phyloP scores from a whole-genome alignment of 192 early-diverging fungal genomes.

The Podila epigama region DNA sequence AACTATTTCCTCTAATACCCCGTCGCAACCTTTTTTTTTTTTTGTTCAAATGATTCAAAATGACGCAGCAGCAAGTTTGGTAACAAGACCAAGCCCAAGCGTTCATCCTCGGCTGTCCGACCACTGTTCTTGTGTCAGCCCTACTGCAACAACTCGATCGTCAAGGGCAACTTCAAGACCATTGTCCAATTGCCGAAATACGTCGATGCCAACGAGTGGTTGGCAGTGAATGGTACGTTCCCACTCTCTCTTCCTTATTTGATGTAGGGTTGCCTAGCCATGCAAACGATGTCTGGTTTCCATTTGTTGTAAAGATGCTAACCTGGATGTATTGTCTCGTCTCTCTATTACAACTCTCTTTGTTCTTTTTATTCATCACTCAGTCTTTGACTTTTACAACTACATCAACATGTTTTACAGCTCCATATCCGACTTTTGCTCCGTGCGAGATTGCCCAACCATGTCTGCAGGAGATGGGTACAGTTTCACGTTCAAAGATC shows the following conservation, averaged over 20 bases:
- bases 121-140: constrained; percentile 68
- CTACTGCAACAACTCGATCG: constrained; percentile 80
- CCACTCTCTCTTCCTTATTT: background rate
- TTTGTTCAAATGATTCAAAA: no score
- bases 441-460: constrained; percentile 79
- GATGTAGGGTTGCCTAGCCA: background rate
- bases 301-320: no score
- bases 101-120: constrained; percentile 37
- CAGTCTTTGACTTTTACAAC: constrained; percentile 94
- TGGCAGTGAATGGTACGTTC: constrained; percentile 74
- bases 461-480: constrained; percentile 87
- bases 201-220: constrained; percentile 95
- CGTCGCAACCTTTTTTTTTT: no score
- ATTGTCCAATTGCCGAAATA: constrained; percentile 90
- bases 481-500: constrained; percentile 7
- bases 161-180: constrained; percentile 92
- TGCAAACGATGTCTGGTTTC: no score
- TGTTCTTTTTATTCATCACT: background rate
- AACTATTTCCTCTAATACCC: no score
- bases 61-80: constrained; percentile 27
- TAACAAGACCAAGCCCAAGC: constrained; percentile 25
- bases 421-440: constrained; percentile 89
- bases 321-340: no score
- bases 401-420: constrained; percentile 92
- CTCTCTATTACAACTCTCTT: background rate